Evolutionary conservation across 805 yeast genomes (phyloP).

Genomic region (Tetrapisispora phaffii): DNA sequence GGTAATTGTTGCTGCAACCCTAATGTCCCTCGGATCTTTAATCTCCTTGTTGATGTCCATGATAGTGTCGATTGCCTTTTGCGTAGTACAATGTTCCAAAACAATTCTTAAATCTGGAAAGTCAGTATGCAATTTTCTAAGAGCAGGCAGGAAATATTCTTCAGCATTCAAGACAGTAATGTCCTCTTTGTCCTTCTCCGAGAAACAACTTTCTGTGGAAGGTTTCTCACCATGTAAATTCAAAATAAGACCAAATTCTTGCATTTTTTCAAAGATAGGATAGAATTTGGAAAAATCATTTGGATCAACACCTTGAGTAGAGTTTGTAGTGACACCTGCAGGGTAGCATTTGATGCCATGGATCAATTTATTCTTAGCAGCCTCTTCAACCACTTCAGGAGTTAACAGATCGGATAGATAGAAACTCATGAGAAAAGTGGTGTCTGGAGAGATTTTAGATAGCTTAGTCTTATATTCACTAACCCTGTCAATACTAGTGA

Average conservation of each 20-base stretch:
- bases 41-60: conserved; percentile 46
- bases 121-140: conserved; percentile 62
- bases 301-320: conserved; percentile 84
- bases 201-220: conserved; percentile 29
- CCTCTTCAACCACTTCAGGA: conserved; percentile 74
- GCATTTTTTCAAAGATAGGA: conserved; percentile 84
- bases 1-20: conserved; percentile 86
- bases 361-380: conserved; percentile 58
- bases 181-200: conserved; percentile 41
- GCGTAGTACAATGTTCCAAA: conserved; percentile 90
- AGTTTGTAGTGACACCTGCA: conserved; percentile 98
- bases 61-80: conserved; percentile 74
- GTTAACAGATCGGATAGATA: conserved; percentile 71
- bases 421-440: conserved; percentile 86
- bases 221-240: conserved; percentile 97
- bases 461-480: conserved; percentile 56
- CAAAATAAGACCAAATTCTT: conserved; percentile 63
- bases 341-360: conserved; percentile 95
- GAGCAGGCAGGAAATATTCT: conserved; percentile 81
- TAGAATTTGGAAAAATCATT: conserved; percentile 83
- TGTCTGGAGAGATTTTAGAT: conserved; percentile 59
- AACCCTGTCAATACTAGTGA: conserved; percentile 67
- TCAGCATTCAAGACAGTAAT: conserved; percentile 93
- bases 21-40: conserved; percentile 32
- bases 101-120: conserved; percentile 83